These are phyloP conservation scores for Hymenoscyphus scutula DNA, from an alignment of 2,329 filamentous ascomycete genomes.

Conservation along the genomic window DNA sequence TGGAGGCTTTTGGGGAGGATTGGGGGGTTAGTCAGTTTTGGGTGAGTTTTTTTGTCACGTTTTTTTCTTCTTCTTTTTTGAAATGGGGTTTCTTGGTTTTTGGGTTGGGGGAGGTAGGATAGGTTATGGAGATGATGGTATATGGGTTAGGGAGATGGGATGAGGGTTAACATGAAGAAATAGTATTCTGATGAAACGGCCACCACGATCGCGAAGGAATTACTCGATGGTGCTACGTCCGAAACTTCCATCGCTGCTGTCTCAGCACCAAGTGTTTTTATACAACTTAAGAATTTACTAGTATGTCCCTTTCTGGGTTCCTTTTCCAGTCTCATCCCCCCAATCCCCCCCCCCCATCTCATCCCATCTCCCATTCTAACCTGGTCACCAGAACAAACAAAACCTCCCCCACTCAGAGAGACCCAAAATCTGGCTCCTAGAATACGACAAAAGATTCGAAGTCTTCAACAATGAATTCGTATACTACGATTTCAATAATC, in stretches of 20 bases:
- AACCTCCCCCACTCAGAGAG: slow-evolving; percentile 43
- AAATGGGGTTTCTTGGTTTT: background rate
- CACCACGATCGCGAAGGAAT: slow-evolving; percentile 56
- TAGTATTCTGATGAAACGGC: slow-evolving; percentile 74
- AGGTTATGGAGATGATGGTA: too few species aligned
- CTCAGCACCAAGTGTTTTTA: slow-evolving; percentile 74
- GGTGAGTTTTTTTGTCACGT: slow-evolving; percentile 46
- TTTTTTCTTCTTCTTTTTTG: slow-evolving; percentile 3
- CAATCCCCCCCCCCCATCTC: background rate
- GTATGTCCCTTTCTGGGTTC: slow-evolving; percentile 40
- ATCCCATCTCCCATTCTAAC: background rate
- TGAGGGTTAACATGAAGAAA: background rate
- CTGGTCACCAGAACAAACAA: slow-evolving; percentile 16
- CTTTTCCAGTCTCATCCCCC: background rate
- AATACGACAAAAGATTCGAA: slow-evolving; percentile 71
- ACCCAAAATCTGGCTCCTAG: slow-evolving; percentile 60
- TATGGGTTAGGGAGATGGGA: background rate
- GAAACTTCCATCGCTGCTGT: slow-evolving; percentile 65
- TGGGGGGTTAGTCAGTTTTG: slow-evolving; percentile 86
- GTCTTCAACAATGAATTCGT: slow-evolving; percentile 69
- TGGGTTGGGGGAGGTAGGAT: background rate
- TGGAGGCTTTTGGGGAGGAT: slow-evolving; percentile 74
- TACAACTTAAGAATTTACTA: slow-evolving; percentile 70
- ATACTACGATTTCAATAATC: slow-evolving; percentile 70
- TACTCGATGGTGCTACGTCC: slow-evolving; percentile 59